Conservation (phyloP, 2,329 filamentous ascomycete genomes). For the Alternaria gansuensis region DNA sequence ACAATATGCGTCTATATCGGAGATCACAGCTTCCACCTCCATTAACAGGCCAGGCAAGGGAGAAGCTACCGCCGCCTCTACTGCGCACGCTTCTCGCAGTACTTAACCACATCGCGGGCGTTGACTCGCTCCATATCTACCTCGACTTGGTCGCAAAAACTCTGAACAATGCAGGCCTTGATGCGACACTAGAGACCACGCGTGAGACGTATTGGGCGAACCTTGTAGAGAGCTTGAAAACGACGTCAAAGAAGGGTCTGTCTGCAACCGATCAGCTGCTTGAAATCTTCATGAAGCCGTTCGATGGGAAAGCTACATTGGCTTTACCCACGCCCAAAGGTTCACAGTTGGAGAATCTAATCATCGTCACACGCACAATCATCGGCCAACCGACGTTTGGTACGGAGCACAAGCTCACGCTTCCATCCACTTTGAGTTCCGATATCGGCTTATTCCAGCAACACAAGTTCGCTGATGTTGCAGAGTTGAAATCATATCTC, state of each 20-base stretch:
- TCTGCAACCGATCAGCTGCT: constrained; percentile 47
- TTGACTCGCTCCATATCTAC: constrained; percentile 50
- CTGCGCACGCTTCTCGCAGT: constrained; percentile 66
- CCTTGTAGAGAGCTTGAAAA: constrained; percentile 41
- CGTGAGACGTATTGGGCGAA: constrained; percentile 42
- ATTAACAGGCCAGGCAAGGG: constrained; percentile 60
- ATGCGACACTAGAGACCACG: constrained; percentile 37
- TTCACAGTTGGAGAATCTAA: constrained; percentile 35
- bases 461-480: constrained; percentile 41
- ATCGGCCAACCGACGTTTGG: constrained; percentile 49
- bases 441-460: constrained; percentile 43
- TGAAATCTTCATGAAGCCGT: constrained; percentile 41
- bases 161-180: constrained; percentile 43
- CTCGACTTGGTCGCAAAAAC: constrained; percentile 35
- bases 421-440: constrained; percentile 41
- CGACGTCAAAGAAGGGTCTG: constrained; percentile 38
- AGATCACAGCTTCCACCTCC: constrained; percentile 72
- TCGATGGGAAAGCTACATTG: constrained; percentile 42
- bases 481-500: constrained; percentile 45
- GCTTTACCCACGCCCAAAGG: constrained; percentile 36
- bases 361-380: constrained; percentile 43
- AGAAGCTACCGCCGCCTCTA: constrained; percentile 64
- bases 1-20: constrained; percentile 75
- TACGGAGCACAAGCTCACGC: constrained; percentile 46
- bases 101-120: constrained; percentile 59